Evolutionary conservation across 2,329 filamentous ascomycete genomes (phyloP), one percentile per base, ranked within the genome.

Genomic region (Pochonia chlamydosporia): DNA sequence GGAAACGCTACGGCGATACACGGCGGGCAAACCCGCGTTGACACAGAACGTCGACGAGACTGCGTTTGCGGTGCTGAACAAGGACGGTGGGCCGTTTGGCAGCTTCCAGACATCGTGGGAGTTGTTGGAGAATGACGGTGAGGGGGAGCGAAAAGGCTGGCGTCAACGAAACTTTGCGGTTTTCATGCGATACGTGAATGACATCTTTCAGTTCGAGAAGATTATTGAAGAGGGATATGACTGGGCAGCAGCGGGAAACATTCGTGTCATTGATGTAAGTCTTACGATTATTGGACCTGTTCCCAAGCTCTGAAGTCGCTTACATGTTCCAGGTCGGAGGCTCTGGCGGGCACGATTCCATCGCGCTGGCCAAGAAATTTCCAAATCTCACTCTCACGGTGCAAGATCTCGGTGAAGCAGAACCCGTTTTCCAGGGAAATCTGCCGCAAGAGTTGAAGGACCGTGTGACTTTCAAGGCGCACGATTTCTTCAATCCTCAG

Each of bases 381-480:
- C 66, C 70, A 4, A 59, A 69, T 28, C 63, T 75, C 35, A 61
- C 52, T 23, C 63, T 74, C 48, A 61, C 63, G 9, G 69, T 77
- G 1, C 68, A 78, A 51, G 73, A 77, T 51, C 62, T 75, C 13
- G 58, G 64, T 9, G 57, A 68, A 24, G 64, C 64, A 4, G 53
- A 60, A 23, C 51, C 65, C 3, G 62, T 62, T 11, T 69, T 66
- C 48, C 57, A 67, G 16, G 56, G 58, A n/a, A 62, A 63, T 35
- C 52, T 66, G 2, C 67, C 67, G 1, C 55, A 50, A 1, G 59
- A 66, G 6, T 56, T 70, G 11, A 56, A 54, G 36, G 50, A 46
- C 21, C 62, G 68, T 7, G 59, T 72, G 11, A 56, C 52, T 6
- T 71, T 70, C 52, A 50, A 60, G 30, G 57, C 59, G 10, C 68